Evolutionary conservation across 257 asterid species (phyloP).

Genomic region (Petunia axillaris): DNA sequence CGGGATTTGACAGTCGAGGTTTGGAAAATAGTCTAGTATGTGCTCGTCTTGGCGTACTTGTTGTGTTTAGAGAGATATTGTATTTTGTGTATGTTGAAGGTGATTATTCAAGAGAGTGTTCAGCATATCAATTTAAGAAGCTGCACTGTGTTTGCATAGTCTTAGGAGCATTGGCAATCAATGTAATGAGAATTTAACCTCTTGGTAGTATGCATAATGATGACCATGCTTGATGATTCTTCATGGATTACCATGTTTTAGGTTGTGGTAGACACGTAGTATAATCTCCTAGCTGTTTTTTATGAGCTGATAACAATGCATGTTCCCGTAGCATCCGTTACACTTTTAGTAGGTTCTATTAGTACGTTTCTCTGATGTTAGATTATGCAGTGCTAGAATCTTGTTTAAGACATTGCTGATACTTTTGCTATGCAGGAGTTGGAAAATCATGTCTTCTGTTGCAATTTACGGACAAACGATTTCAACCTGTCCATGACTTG

Average conservation of each 20-base stretch:
- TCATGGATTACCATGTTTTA: constrained; percentile 4
- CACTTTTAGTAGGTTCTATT: neutral
- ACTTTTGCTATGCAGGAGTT: constrained; percentile 54
- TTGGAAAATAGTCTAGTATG: neutral
- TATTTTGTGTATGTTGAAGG: neutral
- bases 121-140: neutral
- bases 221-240: neutral
- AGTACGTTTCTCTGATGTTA: neutral
- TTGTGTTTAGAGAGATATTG: neutral
- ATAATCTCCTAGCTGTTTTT: neutral
- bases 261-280: neutral
- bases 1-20: neutral
- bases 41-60: neutral
- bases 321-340: neutral
- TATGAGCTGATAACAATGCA: neutral
- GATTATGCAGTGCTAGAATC: neutral
- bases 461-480: constrained; percentile 83
- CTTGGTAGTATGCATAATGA: neutral
- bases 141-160: neutral
- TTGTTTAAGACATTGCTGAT: neutral
- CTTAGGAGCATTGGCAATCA: neutral
- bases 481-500: constrained; percentile 82
- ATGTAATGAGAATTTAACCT: neutral
- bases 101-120: neutral
- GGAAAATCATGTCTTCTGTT: constrained; percentile 86